phyloP scores from a whole-genome alignment of 257 asterid genomes.

The Scutellaria minor region DNA sequence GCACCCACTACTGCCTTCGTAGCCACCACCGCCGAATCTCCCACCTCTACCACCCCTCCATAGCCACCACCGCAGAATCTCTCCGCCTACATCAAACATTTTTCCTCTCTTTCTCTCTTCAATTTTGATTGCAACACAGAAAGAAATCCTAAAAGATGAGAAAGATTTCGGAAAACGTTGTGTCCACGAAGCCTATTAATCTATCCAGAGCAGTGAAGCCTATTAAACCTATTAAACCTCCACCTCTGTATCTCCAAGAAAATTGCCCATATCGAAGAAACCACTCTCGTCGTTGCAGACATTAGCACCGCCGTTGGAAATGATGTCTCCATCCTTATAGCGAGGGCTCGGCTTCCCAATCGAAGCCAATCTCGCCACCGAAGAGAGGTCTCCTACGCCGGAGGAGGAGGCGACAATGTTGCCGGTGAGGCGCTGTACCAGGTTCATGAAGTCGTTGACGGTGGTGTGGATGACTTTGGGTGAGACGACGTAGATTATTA shows the following conservation, averaged over 20 bases:
- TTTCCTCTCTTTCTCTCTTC: background rate
- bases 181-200: conserved; percentile 15
- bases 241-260: conserved; percentile 49
- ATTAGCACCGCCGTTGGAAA: background rate
- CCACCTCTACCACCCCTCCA: too few relatives aligned
- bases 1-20: too few relatives aligned
- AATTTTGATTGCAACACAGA: too few relatives aligned
- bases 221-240: too few relatives aligned
- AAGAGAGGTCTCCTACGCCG: conserved; percentile 60
- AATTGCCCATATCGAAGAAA: conserved; percentile 43
- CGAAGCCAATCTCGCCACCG: conserved; percentile 88
- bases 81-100: background rate
- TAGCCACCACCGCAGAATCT: too few relatives aligned
- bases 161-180: conserved; percentile 26
- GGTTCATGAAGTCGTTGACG: conserved; percentile 75
- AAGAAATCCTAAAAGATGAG: background rate
- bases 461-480: conserved; percentile 89
- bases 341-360: conserved; percentile 70
- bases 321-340: conserved; percentile 39
- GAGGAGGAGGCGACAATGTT: conserved; percentile 30
- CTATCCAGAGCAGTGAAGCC: conserved; percentile 29
- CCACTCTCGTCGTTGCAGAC: background rate
- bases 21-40: too few relatives aligned
- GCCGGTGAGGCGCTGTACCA: conserved; percentile 97
- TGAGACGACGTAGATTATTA: conserved; percentile 85